A percentile compares a stretch with the other conserved stretches of the same genome.
These are phyloP conservation scores for Brassica nigra DNA, from an alignment of 345 rosid genomes.

Conservation along the genomic window DNA sequence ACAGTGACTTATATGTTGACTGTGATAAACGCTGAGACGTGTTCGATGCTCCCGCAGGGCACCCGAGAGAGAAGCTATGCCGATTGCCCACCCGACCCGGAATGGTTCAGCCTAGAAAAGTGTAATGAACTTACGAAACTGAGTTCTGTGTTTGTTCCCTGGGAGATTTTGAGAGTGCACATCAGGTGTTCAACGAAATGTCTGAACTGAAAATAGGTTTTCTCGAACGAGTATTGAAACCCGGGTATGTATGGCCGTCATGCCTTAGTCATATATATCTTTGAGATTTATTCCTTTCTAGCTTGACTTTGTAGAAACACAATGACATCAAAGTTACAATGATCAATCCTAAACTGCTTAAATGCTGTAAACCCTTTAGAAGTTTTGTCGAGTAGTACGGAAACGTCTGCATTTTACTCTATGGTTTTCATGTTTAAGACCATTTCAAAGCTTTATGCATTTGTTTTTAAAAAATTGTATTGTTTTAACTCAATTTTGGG, in stretches of 20 bases:
- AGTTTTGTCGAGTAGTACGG: not conserved
- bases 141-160: not conserved
- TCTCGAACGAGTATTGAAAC: constrained; percentile 14
- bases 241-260: constrained; percentile 7
- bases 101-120: not conserved
- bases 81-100: not conserved
- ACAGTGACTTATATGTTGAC: not conserved
- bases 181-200: not conserved
- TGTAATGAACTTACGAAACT: not conserved
- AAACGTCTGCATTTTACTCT: not conserved
- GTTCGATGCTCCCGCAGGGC: not conserved
- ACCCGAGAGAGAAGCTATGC: not conserved
- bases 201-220: not conserved
- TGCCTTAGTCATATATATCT: not conserved
- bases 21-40: not conserved
- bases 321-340: not conserved
- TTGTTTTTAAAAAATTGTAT: not conserved
- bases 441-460: not conserved
- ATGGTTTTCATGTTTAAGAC: not conserved
- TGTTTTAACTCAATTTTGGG: not conserved
- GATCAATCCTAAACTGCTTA: not conserved
- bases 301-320: constrained; percentile 6
- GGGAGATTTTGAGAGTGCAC: not conserved
- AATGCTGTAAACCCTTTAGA: not conserved
- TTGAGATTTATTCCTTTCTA: constrained; percentile 3